These are phyloP conservation scores for Santalum album DNA, from an alignment of 164 flowering plant species.

Conservation along the genomic window DNA sequence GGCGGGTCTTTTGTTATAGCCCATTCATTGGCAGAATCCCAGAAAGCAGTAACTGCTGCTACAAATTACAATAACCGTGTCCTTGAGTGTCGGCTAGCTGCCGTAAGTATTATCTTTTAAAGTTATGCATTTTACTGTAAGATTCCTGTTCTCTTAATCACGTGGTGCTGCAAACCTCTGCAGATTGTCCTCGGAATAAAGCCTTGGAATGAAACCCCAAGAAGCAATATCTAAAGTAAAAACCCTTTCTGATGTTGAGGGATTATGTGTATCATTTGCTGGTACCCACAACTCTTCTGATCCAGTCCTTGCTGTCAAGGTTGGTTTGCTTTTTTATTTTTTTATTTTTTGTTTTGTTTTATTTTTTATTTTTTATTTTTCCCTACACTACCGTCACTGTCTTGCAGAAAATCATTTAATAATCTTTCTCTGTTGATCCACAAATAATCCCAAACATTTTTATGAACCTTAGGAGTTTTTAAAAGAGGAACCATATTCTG, in stretches of 20 bases:
- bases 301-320: slow-evolving; percentile 87
- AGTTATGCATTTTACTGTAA: too few relatives aligned
- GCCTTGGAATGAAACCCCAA: slow-evolving; percentile 74
- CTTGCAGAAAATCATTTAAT: too few relatives aligned
- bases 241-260: slow-evolving; percentile 94
- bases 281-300: slow-evolving; percentile 55
- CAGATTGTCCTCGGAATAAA: slow-evolving; percentile 89
- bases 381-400: too few relatives aligned
- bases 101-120: slow-evolving; percentile 46
- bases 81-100: slow-evolving; percentile 89
- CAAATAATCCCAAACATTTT: too few relatives aligned
- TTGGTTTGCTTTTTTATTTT: too few relatives aligned
- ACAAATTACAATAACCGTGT: slow-evolving; percentile 95
- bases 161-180: slow-evolving; percentile 8
- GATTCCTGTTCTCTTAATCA: too few relatives aligned
- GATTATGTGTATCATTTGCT: slow-evolving; percentile 75
- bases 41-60: slow-evolving; percentile 97
- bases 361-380: too few relatives aligned
- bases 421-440: too few relatives aligned
- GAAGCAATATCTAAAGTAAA: slow-evolving; percentile 71
- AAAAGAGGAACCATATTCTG: slow-evolving; percentile 73
- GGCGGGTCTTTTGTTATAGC: slow-evolving; percentile 92
- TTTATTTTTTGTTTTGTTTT: too few relatives aligned
- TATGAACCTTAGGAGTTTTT: slow-evolving; percentile 84
- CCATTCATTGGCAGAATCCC: slow-evolving; percentile 90